Base-by-base conservation (phyloP, 1,284 basidiomycete species). In the Vanrija sp. region DNA sequence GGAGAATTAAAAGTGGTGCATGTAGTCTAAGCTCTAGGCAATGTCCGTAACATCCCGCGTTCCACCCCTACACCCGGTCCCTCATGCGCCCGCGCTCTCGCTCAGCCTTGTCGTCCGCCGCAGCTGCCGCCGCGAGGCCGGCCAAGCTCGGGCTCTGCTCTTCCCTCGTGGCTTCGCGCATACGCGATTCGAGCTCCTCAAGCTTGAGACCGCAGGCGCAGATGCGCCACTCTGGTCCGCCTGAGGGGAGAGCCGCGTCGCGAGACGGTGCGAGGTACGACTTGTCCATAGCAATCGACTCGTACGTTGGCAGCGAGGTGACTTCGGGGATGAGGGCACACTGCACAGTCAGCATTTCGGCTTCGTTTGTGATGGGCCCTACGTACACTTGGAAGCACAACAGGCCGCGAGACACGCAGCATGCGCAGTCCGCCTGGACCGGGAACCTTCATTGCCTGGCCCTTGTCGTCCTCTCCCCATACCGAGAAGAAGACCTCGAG, bases 401-500 rank as follows among this genome's bases (percentile, higher is more conserved):
- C 54, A 1, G 65, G 64, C 26, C 63, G 63, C 12, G 60, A 55
- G 38, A 70, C 52, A 42, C 61, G 60, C 26, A 71, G 46, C 40
- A 67, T 54, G 16, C 69, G 44, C 46, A 69, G 51, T 1, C 58
- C 65, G 7, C 67, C 69, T 0, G 67, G 64, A 28, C 64, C 64
- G 8, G 60, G 49, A 10, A 52, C 21, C 8, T 25, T 12, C 53
- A 59, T 52, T 16, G 46, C 21, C 12, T 53, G 19, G 2, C 63
- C 65, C 5, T 49, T 38, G 38, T 63, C 55, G 44, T 66, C 61
- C 47, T 69, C 65, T 6, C 62, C 65, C 25, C 60, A 62, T 8
- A 71, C 62, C 0, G 66, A 65, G 50, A 71, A 72, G 52, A 60
- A 66, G 14, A 71, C 63, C 38, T 72, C 66, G 23, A 66, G 54